Evolutionary conservation across 768 basidiomycete genomes (phyloP).

Genomic region (Dacryopinax spathularia): DNA sequence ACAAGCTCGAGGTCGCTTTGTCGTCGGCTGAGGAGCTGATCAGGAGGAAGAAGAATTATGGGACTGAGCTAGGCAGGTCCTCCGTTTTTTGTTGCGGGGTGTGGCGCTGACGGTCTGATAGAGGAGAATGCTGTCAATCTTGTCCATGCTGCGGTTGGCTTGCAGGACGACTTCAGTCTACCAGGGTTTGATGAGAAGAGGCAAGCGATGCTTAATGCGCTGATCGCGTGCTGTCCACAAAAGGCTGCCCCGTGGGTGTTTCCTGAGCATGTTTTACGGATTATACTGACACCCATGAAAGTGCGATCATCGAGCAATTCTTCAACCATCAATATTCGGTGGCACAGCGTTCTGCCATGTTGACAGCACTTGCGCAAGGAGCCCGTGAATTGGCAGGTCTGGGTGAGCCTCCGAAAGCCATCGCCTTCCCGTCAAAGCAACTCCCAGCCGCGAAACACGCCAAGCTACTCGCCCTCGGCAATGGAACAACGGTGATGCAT

Average conservation of each 20-base stretch:
- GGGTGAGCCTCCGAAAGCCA: constrained; percentile 22
- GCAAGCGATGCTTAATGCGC: constrained; percentile 61
- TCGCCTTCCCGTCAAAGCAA: constrained; percentile 66
- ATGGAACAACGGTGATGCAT: constrained; percentile 21
- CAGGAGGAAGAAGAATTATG: constrained; percentile 67
- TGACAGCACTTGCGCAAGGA: constrained; percentile 75
- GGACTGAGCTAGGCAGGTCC: constrained; percentile 69
- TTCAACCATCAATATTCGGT: constrained; percentile 88
- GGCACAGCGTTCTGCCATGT: constrained; percentile 67
- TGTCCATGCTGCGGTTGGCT: constrained; percentile 49
- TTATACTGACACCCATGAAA: constrained; percentile 21
- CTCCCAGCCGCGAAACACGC: constrained; percentile 59
- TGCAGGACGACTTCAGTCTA: constrained; percentile 78
- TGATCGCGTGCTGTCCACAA: constrained; percentile 64
- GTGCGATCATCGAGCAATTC: constrained; percentile 77
- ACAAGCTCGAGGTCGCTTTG: constrained; percentile 68
- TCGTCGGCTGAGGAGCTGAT: constrained; percentile 70
- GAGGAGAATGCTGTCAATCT: constrained; percentile 86
- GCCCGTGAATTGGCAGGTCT: constrained; percentile 63
- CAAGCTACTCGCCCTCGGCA: constrained; percentile 40
- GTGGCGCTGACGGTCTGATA: constrained; percentile 22
- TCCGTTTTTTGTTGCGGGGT: not conserved
- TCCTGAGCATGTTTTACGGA: not conserved
- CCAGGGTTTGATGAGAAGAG: constrained; percentile 61
- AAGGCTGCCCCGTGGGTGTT: constrained; percentile 65